Evolutionary conservation across 2,329 filamentous ascomycete genomes (phyloP).

Genomic region (Fusarium sacchari): DNA sequence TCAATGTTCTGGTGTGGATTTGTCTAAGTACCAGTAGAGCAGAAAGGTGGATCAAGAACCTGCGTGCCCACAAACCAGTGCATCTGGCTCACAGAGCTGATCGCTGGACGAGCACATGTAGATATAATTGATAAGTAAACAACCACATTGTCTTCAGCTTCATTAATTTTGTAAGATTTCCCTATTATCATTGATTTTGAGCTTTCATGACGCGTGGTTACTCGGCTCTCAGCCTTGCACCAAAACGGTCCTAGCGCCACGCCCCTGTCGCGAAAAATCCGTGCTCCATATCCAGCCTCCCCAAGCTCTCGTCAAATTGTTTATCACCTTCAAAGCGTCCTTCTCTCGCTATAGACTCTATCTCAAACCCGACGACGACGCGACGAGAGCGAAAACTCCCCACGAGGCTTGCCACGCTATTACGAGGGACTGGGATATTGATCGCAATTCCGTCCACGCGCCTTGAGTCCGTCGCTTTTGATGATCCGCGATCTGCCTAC

Average conservation of each 20-base stretch:
- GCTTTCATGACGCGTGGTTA: constrained; percentile 31
- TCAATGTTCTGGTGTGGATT: background rate
- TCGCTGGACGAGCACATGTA: fast-evolving
- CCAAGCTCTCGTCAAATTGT: constrained; percentile 47
- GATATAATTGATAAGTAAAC: fast-evolving
- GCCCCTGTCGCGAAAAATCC: constrained; percentile 52
- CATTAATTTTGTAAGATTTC: background rate
- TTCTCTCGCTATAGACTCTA: constrained; percentile 32
- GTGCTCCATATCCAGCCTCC: constrained; percentile 50
- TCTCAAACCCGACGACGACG: constrained; percentile 35
- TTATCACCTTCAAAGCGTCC: constrained; percentile 40
- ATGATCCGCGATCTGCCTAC: constrained; percentile 44
- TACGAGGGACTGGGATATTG: constrained; percentile 19
- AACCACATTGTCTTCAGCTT: background rate
- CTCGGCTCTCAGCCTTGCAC: constrained; percentile 47
- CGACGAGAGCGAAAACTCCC: constrained; percentile 25
- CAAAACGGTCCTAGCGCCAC: constrained; percentile 50
- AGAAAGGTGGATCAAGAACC: background rate
- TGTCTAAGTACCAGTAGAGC: background rate
- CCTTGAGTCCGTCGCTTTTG: constrained; percentile 39
- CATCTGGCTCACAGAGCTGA: fast-evolving
- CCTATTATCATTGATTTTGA: background rate
- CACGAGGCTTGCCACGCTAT: constrained; percentile 24
- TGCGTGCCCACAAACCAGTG: background rate
- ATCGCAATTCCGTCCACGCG: constrained; percentile 21